Evolutionary conservation across 306 rosid genomes (phyloP).

Genomic region (Hippophae gyantsensis): DNA sequence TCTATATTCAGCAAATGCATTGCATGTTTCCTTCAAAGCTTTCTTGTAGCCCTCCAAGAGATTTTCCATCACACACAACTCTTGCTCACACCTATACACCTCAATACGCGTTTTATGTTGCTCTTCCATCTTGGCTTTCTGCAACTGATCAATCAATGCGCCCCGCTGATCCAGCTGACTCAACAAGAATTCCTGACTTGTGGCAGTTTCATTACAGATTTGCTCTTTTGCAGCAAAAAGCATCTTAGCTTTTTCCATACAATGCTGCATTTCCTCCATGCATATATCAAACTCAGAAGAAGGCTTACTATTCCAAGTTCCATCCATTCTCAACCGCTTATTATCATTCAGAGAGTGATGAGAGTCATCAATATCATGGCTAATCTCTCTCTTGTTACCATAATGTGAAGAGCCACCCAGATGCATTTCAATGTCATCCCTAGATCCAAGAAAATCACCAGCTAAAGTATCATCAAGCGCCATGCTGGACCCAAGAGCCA

Average conservation of each 20-base stretch:
- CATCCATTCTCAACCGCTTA: slow-evolving; percentile 61
- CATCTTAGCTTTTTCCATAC: slow-evolving; percentile 62
- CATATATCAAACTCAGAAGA: slow-evolving; percentile 41
- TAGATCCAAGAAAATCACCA: slow-evolving; percentile 50
- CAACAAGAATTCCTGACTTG: slow-evolving; percentile 44
- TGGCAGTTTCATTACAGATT: slow-evolving; percentile 35
- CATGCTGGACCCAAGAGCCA: slow-evolving; percentile 54
- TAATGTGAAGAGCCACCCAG: slow-evolving; percentile 43
- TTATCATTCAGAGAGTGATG: slow-evolving; percentile 45
- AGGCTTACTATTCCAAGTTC: slow-evolving; percentile 45
- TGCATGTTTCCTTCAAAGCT: slow-evolving; percentile 62
- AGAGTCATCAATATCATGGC: slow-evolving; percentile 41
- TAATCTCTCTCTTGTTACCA: slow-evolving; percentile 61
- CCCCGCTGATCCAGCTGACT: slow-evolving; percentile 66
- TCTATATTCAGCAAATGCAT: slow-evolving; percentile 59
- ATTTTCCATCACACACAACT: slow-evolving; percentile 58
- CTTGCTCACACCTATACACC: slow-evolving; percentile 57
- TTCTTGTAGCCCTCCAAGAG: slow-evolving; percentile 69
- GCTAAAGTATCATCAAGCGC: slow-evolving; percentile 46
- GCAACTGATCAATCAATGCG: slow-evolving; percentile 40
- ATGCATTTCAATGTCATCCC: slow-evolving; percentile 55
- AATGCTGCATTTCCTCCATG: slow-evolving; percentile 53
- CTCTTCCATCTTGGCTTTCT: slow-evolving; percentile 58
- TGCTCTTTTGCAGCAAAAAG: slow-evolving; percentile 49
- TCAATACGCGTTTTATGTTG: slow-evolving; percentile 53